Evolutionary conservation across 169 alveolate species (phyloP), one percentile per base, ranked within the genome.

Genomic region (Cyclospora cayetanensis): DNA sequence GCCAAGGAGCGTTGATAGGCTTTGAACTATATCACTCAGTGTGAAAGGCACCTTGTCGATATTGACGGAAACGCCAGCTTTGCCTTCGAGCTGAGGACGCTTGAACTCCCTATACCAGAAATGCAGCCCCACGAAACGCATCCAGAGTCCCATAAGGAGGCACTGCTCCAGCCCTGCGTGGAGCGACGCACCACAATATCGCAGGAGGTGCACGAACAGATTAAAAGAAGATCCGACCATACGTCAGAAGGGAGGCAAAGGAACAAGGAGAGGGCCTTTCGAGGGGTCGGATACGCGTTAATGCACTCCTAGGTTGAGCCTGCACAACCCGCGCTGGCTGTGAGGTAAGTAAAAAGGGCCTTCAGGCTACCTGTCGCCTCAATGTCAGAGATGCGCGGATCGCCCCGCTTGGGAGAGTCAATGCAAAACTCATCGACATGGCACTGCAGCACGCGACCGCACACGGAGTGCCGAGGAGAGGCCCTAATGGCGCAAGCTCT

Each of bases 41-140:
- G 35, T 9, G 68, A 11, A n/a, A 25, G 74, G 31, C 86, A 76
- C 90, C 66, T 85, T 85, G 37, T 43, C 66, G 46, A 76, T 76
- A 39, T 77, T 77, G 37, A 68, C 82, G 2, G 94, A 66, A 25
- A 76, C 77, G 29, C 92, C 94, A 25, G 94, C 86, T 20, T 65
- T 90, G 43, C 86, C 68, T 34, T 66, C 34, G 39, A 91, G 88
- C 76, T 80, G 91, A 22, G 94, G 94, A 43, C 68, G 29, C 22
- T 66, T 85, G 39, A 77, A 84, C 55, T 92, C 94, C 46, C 77
- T 70, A 72, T 60, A 92, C 94, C 94, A 92, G 35, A 92, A 37
- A 37, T 92, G 94, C 37, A 92, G 9, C 22, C 94, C 94, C 55
- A 79, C 77, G 80, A 92, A 92, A 41, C 94, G 84, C 90, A 92